Base-by-base conservation (phyloP, 1,284 basidiomycete species). In the Anthracocystis setariae region DNA sequence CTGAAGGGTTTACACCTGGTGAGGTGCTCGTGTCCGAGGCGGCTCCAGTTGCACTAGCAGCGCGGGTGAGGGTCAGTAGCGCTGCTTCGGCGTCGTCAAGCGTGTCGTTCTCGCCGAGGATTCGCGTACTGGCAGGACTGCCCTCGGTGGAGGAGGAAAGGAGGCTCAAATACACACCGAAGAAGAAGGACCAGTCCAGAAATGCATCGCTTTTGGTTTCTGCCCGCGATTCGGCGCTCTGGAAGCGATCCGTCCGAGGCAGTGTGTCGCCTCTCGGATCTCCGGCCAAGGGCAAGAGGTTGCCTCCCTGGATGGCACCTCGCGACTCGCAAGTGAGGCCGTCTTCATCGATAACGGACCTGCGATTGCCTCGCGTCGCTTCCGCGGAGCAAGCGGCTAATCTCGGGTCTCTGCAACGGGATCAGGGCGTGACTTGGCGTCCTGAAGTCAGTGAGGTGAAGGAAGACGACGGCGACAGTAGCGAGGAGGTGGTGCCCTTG, bases 401-500 rank as follows among this genome's bases (percentile, higher is more conserved):
- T 0, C 61, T 64, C 21, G 32, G 23, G 13, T 53, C 44, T 0
- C 3, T 53, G 42, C 60, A 59, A 17, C 50, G 52, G 38, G 58
- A 60, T 35, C 38, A 53, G 25, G 58, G 54, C 32, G 45, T 62
- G 8, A 46, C 50, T 2, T 57, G 57, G 3, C 61, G 54, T n/a
- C 49, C 63, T 2, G 55, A 58, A 38, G 59, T 40, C 21, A 52
- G 29, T 12, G 63, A 62, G 44, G 29, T 37, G 4, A 23, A 27
- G 17, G 47, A 39, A 25, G 37, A 44, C 12, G 52, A 27, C 5
- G 57, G 27, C 3, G 60, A 59, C n/a, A 71, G 62, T 49, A 76
- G 76, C 37, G 73, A 74, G 40, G 76, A 78, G 18, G 74, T 76
- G 17, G 58, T 76, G 3, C 74, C 76, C 4, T 52, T 76, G 4